Base-by-base conservation (phyloP, 176 grass and related monocot species). In the Cenchrus fungigraminus region DNA sequence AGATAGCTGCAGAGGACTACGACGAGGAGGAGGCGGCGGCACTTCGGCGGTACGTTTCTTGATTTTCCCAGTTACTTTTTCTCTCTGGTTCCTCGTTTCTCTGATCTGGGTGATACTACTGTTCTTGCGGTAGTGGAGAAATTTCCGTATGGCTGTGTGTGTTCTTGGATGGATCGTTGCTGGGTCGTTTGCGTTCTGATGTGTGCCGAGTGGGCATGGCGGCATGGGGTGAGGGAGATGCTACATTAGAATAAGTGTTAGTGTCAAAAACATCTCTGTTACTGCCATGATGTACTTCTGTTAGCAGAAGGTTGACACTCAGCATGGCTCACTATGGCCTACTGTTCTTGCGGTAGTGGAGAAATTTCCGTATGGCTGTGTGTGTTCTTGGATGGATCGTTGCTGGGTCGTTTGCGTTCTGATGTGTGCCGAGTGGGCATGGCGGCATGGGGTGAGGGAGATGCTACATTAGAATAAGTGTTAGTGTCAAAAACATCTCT, bases 1-100 rank as follows among this genome's bases (percentile, higher is more conserved):
- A n/a, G 50, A 17, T 15, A 51, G 40, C 14, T 11, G 2, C 0
- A 44, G 34, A 57, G 65, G 6, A 28, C 53, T 40, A 40, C 37
- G 37, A 40, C 37, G 71, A 6, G 37, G 6, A 29, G 62, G 64
- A 4, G 37, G 46, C 22, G 28, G 57, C 34, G 3, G 12, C 79
- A 12, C 71, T 78, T 74, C 16, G n/a, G 60, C 3, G 74, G 79
- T 87, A 74, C 12, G 74, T 83, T 53, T 87, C 40, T 86, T 68
- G 59, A 45, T 79, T 72, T 79, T 10, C 3, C 69, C 29, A n/a
- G 16, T 5, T 22, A 22, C 12, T 71, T 46, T 7, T 20, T 17
- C 15, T 51, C 13, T 68, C 19, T 61, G 15, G 29, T 31, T 46
- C 50, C 8, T 51, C 42, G 37, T 47, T 51, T 67, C 17, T 46